phyloP scores from a whole-genome alignment of 257 asterid species.

The Jaltomata sinuosa region DNA sequence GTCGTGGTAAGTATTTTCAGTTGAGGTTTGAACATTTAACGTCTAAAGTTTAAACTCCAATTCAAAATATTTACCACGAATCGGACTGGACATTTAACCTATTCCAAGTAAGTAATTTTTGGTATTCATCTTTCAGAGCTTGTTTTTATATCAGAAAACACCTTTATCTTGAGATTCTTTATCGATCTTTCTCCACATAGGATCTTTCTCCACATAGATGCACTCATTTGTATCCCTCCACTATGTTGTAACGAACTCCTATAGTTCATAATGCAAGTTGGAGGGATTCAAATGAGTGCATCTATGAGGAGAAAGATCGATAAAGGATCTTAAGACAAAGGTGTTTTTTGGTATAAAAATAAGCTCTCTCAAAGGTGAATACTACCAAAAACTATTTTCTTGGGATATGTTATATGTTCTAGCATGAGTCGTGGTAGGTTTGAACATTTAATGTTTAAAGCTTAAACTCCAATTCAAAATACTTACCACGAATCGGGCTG shows the following conservation, averaged over 20 bases:
- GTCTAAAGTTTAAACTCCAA: not conserved
- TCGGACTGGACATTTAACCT: not conserved
- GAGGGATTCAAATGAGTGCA: not conserved
- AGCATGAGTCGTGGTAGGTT: not conserved
- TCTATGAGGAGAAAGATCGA: not conserved
- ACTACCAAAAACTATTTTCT: not conserved
- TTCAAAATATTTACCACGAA: not conserved
- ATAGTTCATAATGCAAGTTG: not conserved
- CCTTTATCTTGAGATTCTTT: not conserved
- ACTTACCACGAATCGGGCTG: not conserved
- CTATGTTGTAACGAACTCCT: not conserved
- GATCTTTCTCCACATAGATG: not conserved
- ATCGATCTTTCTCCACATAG: not conserved
- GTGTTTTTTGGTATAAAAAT: not conserved
- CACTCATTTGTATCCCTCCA: not conserved
- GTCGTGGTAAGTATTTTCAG: not conserved
- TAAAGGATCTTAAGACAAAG: not conserved
- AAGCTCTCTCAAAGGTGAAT: not conserved
- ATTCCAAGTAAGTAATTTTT: not conserved
- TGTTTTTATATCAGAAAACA: not conserved
- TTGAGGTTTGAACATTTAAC: not conserved
- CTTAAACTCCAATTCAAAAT: not conserved
- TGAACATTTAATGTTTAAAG: not conserved
- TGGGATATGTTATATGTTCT: not conserved
- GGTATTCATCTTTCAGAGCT: not conserved